Evolutionary conservation across 1,284 basidiomycete genomes (phyloP).

Genomic region (Gomphus sp.): DNA sequence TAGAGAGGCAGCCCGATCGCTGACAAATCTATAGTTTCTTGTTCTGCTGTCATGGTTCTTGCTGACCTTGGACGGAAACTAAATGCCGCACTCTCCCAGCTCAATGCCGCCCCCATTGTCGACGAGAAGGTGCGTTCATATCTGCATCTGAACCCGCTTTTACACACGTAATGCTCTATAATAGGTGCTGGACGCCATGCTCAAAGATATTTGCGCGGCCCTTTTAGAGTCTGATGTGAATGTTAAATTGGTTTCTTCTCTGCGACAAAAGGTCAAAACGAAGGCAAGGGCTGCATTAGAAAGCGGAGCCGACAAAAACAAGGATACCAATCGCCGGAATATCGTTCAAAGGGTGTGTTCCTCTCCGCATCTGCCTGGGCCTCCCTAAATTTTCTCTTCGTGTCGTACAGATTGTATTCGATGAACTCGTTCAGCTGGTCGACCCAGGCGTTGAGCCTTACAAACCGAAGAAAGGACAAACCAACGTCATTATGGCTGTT

Average conservation of each 20-base stretch:
- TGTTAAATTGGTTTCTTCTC: constrained; percentile 85
- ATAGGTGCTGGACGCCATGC: constrained; percentile 85
- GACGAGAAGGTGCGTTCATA: constrained; percentile 69
- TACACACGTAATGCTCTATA: constrained; percentile 14
- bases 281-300: constrained; percentile 77
- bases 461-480: constrained; percentile 92
- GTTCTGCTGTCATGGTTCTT: constrained; percentile 69
- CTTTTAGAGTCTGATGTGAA: constrained; percentile 97
- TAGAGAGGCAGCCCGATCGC: not conserved
- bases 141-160: constrained; percentile 8
- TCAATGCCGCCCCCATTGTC: constrained; percentile 77
- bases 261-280: constrained; percentile 85
- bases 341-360: constrained; percentile 76
- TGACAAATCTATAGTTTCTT: not conserved
- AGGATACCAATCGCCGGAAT: constrained; percentile 77
- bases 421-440: constrained; percentile 91
- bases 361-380: not conserved
- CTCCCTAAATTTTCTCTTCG: not conserved
- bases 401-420: constrained; percentile 75
- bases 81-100: constrained; percentile 87
- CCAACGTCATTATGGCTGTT: constrained; percentile 97
- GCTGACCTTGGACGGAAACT: constrained; percentile 92
- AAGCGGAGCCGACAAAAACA: constrained; percentile 61
- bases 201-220: constrained; percentile 94
- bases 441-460: constrained; percentile 93